A percentile compares a stretch with the other conserved stretches of the same genome.
Evolutionary conservation across 768 basidiomycete genomes (phyloP).

Genomic region (Psilocybe cyanescens): DNA sequence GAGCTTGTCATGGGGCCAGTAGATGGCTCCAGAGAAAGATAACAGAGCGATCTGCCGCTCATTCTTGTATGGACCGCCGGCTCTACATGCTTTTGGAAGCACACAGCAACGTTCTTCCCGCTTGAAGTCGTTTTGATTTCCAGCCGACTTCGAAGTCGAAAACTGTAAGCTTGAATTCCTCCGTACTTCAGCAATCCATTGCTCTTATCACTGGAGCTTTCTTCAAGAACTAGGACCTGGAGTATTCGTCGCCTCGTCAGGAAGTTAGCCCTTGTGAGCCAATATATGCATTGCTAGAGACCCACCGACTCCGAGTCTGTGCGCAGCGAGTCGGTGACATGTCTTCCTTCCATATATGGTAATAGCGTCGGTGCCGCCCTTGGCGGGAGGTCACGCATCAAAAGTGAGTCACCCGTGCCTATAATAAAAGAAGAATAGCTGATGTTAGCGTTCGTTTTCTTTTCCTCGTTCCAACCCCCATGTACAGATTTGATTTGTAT

Average conservation of each 20-base stretch:
- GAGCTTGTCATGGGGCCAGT: too few species aligned
- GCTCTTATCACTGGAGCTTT: too few species aligned
- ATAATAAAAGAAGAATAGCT: constrained; percentile 9
- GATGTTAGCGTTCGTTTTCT: not conserved
- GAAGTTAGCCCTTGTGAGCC: too few species aligned
- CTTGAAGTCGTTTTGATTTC: not conserved
- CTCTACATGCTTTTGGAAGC: not conserved
- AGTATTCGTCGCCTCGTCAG: too few species aligned
- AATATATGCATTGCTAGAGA: too few species aligned
- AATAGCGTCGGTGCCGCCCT: constrained; percentile 12
- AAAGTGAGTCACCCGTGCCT: constrained; percentile 13
- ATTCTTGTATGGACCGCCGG: not conserved
- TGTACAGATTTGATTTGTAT: constrained; percentile 9
- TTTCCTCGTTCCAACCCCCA: constrained; percentile 2
- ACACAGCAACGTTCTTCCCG: not conserved
- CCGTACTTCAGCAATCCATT: too few species aligned
- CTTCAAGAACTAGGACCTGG: too few species aligned
- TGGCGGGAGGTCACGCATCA: constrained; percentile 6
- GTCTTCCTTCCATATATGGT: constrained; percentile 14
- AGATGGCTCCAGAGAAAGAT: too few species aligned
- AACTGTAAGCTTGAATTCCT: too few species aligned
- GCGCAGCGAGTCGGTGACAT: not conserved
- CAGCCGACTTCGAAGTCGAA: not conserved
- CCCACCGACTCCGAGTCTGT: too few species aligned
- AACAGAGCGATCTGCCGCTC: too few species aligned